phyloP scores from a whole-genome alignment of 106 monocot genomes.

The Narthecium ossifragum region DNA sequence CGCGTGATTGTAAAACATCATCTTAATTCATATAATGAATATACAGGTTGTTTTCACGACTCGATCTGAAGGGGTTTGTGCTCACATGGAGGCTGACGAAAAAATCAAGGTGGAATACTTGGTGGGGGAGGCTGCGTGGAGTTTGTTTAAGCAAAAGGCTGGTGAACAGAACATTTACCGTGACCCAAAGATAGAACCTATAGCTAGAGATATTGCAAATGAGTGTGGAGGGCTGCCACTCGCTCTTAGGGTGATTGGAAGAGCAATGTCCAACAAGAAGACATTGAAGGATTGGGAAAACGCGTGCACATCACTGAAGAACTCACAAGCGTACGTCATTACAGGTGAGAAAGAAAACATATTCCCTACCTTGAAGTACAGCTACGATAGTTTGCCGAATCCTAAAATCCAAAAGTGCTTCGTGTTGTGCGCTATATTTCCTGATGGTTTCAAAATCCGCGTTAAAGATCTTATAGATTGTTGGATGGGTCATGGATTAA shows the following conservation, averaged over 20 bases:
- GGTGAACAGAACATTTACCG: not conserved
- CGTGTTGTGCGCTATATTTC: conserved; percentile 2
- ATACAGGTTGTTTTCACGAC: conserved; percentile 15
- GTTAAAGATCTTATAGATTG: conserved; percentile 1
- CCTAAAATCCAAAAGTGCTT: not conserved
- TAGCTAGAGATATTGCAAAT: conserved; percentile 3
- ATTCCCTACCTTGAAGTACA: conserved; percentile 10
- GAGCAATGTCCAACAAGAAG: conserved; percentile 8
- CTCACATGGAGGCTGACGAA: conserved; percentile 6
- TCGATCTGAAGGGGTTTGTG: not conserved
- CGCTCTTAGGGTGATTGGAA: conserved; percentile 13
- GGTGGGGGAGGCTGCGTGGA: not conserved
- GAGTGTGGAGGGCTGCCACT: conserved; percentile 23
- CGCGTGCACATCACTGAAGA: not conserved
- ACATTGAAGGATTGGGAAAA: conserved; percentile 1
- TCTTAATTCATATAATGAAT: too few relatives aligned
- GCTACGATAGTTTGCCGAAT: conserved; percentile 21
- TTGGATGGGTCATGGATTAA: conserved; percentile 22
- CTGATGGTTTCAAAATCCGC: not conserved
- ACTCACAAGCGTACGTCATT: not conserved
- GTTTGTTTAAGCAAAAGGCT: conserved; percentile 10
- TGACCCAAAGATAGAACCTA: not conserved
- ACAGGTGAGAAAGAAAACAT: not conserved
- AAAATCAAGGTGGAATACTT: conserved; percentile 4
- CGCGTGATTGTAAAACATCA: too few relatives aligned